Conservation (phyloP, 148 eudicot genomes). For the Cornus controversa region DNA sequence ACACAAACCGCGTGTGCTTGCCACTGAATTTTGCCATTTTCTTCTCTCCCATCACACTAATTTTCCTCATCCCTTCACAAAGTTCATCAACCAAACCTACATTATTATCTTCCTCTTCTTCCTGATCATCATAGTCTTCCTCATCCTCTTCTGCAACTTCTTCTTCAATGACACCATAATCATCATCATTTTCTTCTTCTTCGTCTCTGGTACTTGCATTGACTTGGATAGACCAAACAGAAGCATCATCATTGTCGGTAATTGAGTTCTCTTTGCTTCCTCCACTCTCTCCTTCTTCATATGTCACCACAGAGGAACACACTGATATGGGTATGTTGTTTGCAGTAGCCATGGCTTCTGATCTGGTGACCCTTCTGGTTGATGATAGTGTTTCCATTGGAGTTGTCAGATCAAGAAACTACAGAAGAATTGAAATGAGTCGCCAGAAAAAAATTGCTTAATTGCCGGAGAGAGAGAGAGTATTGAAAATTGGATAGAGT, state of each 20-base stretch:
- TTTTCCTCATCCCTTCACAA: constrained; percentile 60
- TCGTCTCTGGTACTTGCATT: constrained; percentile 61
- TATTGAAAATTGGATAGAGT: neutral
- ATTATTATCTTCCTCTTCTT: constrained; percentile 28
- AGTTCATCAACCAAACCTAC: constrained; percentile 45
- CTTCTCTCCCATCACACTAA: constrained; percentile 32
- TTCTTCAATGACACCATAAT: constrained; percentile 25
- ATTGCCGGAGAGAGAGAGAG: too few species aligned
- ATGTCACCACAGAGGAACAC: constrained; percentile 47
- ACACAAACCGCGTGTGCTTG: constrained; percentile 61
- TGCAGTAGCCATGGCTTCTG: too few species aligned
- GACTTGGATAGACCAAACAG: constrained; percentile 76
- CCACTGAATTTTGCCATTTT: constrained; percentile 35
- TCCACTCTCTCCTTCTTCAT: constrained; percentile 26
- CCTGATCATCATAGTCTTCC: constrained; percentile 11
- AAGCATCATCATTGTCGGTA: constrained; percentile 56
- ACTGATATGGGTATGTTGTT: too few species aligned
- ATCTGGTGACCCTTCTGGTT: too few species aligned
- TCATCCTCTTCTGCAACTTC: constrained; percentile 17
- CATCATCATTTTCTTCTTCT: constrained; percentile 41
- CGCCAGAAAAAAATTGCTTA: too few species aligned
- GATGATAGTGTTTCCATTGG: too few species aligned
- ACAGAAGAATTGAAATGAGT: too few species aligned
- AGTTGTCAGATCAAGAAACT: too few species aligned
- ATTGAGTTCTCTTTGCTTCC: constrained; percentile 8